Evolutionary conservation across 345 rosid genomes (phyloP).

Genomic region (Anacardium occidentale): DNA sequence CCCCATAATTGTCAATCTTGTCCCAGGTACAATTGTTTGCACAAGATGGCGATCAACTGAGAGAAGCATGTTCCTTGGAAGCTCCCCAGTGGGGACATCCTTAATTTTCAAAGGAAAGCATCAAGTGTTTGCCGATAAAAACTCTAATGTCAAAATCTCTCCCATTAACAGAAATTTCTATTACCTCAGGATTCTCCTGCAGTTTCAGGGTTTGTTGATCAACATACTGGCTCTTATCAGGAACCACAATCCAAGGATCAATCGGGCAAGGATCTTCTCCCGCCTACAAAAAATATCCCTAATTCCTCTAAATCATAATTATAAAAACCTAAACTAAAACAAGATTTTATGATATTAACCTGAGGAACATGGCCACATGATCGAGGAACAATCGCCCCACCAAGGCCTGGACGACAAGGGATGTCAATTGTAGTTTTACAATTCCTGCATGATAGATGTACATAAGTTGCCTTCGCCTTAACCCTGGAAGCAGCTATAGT

Average conservation of each 20-base stretch:
- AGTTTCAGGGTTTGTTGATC: conserved; percentile 94
- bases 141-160: conserved; percentile 7
- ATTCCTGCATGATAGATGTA: conserved; percentile 81
- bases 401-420: conserved; percentile 93
- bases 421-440: conserved; percentile 70
- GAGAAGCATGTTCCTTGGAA: conserved; percentile 95
- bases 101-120: conserved; percentile 29
- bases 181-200: conserved; percentile 97
- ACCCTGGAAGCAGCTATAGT: conserved; percentile 94
- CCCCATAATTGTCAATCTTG: conserved; percentile 87
- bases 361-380: conserved; percentile 89
- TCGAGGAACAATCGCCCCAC: conserved; percentile 95
- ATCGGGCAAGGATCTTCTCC: conserved; percentile 93
- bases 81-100: conserved; percentile 99
- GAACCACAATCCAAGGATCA: conserved; percentile 97
- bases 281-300: conserved; percentile 41
- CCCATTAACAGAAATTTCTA: not conserved
- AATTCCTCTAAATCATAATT: not conserved
- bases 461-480: conserved; percentile 91
- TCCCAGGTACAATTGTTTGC: conserved; percentile 88
- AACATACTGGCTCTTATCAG: conserved; percentile 90
- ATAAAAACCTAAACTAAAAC: not conserved
- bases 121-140: not conserved
- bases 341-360: conserved; percentile 37
- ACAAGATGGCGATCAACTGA: conserved; percentile 90